phyloP scores from a whole-genome alignment of 805 yeast genomes.

The Huiozyma sinensis region DNA sequence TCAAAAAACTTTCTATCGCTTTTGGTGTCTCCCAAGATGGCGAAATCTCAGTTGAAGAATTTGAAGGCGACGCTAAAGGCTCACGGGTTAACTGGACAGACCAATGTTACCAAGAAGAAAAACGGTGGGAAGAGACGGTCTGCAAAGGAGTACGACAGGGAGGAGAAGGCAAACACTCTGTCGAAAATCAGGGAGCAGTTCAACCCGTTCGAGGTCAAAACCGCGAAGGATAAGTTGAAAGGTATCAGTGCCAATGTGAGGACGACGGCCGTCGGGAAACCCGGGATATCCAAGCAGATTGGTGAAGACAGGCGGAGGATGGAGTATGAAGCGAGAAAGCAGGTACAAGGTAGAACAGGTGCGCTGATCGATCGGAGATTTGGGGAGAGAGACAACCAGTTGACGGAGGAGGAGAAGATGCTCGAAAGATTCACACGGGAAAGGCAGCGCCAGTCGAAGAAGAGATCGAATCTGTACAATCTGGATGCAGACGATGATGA shows the following conservation, averaged over 20 bases:
- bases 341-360: conserved; percentile 63
- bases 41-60: conserved; percentile 80
- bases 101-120: conserved; percentile 47
- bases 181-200: conserved; percentile 66
- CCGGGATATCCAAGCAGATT: conserved; percentile 55
- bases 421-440: conserved; percentile 89
- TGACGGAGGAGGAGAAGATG: conserved; percentile 90
- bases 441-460: conserved; percentile 50
- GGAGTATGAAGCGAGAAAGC: conserved; percentile 54
- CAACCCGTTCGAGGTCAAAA: conserved; percentile 80
- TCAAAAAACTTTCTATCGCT: too few species aligned
- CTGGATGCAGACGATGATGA: conserved; percentile 56
- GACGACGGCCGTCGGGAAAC: conserved; percentile 50
- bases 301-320: conserved; percentile 55
- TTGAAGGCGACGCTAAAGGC: conserved; percentile 66
- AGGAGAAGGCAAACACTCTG: conserved; percentile 50
- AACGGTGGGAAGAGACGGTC: conserved; percentile 35
- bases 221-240: conserved; percentile 49
- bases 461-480: conserved; percentile 52
- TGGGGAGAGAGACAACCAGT: conserved; percentile 66
- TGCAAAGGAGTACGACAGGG: conserved; percentile 58
- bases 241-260: conserved; percentile 25
- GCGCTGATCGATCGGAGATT: conserved; percentile 78
- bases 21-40: conserved; percentile 36
- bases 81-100: conserved; percentile 80